Evolutionary conservation across 106 monocot species (phyloP).

Genomic region (Agapanthus africanus): DNA sequence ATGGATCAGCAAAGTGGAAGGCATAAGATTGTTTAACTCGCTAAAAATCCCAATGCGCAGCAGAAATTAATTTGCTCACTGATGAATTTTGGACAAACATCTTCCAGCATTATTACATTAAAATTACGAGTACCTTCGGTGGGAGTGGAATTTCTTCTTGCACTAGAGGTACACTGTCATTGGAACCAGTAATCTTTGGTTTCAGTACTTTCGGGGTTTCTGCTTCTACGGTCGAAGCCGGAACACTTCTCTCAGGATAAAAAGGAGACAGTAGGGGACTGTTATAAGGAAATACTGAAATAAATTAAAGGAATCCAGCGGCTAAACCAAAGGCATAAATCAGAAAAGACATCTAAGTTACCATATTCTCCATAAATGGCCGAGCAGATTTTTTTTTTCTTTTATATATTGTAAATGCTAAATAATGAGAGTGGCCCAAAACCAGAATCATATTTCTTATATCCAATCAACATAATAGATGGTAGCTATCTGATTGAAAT

Average conservation of each 20-base stretch:
- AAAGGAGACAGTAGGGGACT: slow-evolving; percentile 22
- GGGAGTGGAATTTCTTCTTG: slow-evolving; percentile 23
- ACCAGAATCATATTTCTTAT: too few species aligned
- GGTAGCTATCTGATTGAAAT: background rate
- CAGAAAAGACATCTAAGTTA: slow-evolving; percentile 2
- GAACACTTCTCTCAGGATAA: slow-evolving; percentile 8
- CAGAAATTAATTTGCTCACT: too few species aligned
- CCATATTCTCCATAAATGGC: background rate
- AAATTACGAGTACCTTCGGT: slow-evolving; percentile 24
- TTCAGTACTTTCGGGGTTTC: slow-evolving; percentile 20
- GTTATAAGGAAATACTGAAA: slow-evolving; percentile 10
- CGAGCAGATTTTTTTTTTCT: background rate
- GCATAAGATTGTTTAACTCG: background rate
- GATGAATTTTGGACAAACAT: too few species aligned
- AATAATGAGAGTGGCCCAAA: too few species aligned
- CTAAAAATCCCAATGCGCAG: background rate
- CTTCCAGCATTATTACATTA: background rate
- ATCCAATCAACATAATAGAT: background rate
- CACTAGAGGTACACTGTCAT: slow-evolving; percentile 9
- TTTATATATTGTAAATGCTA: too few species aligned
- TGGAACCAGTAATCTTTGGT: slow-evolving; percentile 21
- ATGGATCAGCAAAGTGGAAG: background rate
- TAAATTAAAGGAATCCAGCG: background rate
- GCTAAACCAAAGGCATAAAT: background rate
- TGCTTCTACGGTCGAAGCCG: slow-evolving; percentile 18